Conservation (phyloP, 2,329 filamentous ascomycete genomes). For the Penicillium sp. region DNA sequence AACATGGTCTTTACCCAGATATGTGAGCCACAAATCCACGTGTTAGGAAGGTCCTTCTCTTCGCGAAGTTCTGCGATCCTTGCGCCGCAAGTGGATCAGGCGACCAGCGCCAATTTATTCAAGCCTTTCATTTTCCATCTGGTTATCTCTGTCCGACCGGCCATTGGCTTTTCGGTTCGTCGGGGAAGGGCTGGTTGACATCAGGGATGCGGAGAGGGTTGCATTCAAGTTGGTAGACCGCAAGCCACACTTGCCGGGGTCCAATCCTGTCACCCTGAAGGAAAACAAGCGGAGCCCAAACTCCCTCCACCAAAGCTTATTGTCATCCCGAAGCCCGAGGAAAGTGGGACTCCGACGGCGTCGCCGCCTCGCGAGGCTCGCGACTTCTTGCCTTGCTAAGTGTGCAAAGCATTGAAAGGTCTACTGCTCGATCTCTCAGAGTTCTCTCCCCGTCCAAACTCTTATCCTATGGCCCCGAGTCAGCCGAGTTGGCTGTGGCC, state of each 20-base stretch:
- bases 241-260: background rate
- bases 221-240: background rate
- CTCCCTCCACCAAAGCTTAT: background rate
- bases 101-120: background rate
- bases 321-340: background rate
- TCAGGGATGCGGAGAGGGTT: slow-evolving; percentile 1
- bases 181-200: background rate
- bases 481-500: background rate
- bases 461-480: background rate
- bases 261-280: background rate
- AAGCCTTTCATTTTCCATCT: background rate
- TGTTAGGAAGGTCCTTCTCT: background rate
- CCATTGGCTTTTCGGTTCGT: background rate
- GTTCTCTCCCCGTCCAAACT: too few relatives aligned
- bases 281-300: background rate
- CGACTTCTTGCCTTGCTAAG: background rate
- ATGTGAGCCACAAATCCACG: background rate
- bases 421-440: background rate
- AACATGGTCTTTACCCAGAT: background rate
- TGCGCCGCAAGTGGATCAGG: background rate
- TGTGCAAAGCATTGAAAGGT: background rate
- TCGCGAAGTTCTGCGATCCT: background rate
- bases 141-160: background rate
- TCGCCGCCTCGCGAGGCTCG: background rate
- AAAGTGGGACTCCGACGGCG: background rate